Conservation (phyloP, 805 yeast genomes). For the Pichia californica region DNA sequence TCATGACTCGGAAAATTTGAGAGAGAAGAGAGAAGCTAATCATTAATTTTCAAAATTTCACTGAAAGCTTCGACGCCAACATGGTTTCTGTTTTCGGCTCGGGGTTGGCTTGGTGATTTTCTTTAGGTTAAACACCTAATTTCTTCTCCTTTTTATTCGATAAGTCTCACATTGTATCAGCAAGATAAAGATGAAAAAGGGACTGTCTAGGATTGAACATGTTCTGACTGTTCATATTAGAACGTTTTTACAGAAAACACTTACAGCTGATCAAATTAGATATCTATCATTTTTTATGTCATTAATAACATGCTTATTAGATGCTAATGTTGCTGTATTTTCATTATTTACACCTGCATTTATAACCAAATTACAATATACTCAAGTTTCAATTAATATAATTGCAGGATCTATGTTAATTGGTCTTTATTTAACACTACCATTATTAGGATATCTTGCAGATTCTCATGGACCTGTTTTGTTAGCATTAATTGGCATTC, state of each 20-base stretch:
- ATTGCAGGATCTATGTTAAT: constrained; percentile 68
- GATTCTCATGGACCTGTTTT: constrained; percentile 82
- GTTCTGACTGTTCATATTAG: constrained; percentile 41
- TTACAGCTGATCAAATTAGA: constrained; percentile 38
- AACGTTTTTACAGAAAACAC: constrained; percentile 33
- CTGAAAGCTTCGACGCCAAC: no score
- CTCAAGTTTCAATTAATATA: constrained; percentile 59
- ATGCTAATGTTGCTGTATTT: constrained; percentile 79
- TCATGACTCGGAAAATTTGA: no score
- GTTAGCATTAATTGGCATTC: constrained; percentile 53
- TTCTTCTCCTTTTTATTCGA: no score
- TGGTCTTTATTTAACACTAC: constrained; percentile 83
- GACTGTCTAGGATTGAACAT: constrained; percentile 30
- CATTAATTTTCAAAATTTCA: no score
- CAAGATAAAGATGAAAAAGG: not conserved
- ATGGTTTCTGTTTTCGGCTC: no score
- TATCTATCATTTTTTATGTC: constrained; percentile 50
- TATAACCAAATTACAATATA: constrained; percentile 48
- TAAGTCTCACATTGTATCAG: not conserved
- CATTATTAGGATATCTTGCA: constrained; percentile 73
- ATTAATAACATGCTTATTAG: constrained; percentile 58
- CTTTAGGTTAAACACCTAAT: no score
- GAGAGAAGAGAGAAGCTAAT: no score
- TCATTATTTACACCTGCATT: constrained; percentile 73
- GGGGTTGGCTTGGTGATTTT: no score